Evolutionary conservation across 129 eudicot species (phyloP).

Genomic region (Solidago caesia): DNA sequence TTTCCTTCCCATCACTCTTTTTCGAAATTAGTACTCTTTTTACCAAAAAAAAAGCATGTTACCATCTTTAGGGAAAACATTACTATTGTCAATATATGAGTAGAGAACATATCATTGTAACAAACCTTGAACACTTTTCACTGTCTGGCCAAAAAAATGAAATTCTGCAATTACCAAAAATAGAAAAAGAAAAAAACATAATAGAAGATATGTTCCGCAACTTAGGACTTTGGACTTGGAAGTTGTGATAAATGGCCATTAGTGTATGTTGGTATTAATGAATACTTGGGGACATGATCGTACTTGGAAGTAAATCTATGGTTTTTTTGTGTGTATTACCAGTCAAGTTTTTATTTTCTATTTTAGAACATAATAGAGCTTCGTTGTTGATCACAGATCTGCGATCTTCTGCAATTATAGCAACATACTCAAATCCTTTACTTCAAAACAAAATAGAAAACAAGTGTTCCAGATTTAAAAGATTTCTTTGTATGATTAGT

Average conservation of each 20-base stretch:
- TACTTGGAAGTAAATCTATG: background rate
- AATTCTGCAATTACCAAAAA: slow-evolving; percentile 22
- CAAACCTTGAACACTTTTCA: background rate
- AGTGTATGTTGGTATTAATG: slow-evolving; percentile 1
- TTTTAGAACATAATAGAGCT: slow-evolving; percentile 24
- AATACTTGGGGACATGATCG: background rate
- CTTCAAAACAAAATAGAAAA: background rate
- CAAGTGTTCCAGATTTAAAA: background rate
- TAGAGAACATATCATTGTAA: background rate
- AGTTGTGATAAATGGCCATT: background rate
- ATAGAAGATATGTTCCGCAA: slow-evolving; percentile 11
- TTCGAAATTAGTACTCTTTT: background rate
- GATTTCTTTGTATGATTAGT: background rate
- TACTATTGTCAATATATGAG: background rate
- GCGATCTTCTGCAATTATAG: background rate
- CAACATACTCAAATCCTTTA: slow-evolving; percentile 14
- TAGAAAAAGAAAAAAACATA: background rate
- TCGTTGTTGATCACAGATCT: slow-evolving; percentile 4
- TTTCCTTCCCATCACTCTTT: background rate
- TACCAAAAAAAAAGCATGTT: background rate
- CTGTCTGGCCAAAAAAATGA: background rate
- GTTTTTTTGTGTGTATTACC: background rate
- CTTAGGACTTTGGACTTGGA: background rate
- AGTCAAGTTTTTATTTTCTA: slow-evolving; percentile 5
- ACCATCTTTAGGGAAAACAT: background rate